Percentiles rank a stretch among this genome's conserved stretches.
These are phyloP conservation scores for Fusarium setosum DNA, from an alignment of 2,329 filamentous ascomycete species.

Conservation along the genomic window DNA sequence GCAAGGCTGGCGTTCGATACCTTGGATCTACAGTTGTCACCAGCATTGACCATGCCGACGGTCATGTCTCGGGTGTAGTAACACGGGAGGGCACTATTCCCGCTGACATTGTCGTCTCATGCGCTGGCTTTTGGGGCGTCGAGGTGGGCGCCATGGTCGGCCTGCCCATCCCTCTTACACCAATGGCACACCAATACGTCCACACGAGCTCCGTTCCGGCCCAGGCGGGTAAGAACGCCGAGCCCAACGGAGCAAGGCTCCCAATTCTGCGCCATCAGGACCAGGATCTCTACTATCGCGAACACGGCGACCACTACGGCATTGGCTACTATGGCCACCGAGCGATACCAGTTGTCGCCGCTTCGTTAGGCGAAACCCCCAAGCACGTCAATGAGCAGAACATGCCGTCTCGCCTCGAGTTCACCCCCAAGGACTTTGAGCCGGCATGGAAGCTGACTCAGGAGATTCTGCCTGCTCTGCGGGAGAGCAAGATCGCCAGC, in stretches of 20 bases:
- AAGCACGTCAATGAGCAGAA: slow-evolving; percentile 66
- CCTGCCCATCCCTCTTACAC: slow-evolving; percentile 67
- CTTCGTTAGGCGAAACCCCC: slow-evolving; percentile 63
- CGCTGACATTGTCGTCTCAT: slow-evolving; percentile 71
- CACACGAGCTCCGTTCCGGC: slow-evolving; percentile 67
- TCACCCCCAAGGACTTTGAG: slow-evolving; percentile 69
- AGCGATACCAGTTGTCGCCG: slow-evolving; percentile 69
- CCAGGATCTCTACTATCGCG: slow-evolving; percentile 72
- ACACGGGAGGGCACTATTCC: slow-evolving; percentile 61
- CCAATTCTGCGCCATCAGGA: slow-evolving; percentile 74
- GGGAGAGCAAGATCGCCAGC: slow-evolving; percentile 62
- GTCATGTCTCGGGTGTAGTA: slow-evolving; percentile 66
- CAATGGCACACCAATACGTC: slow-evolving; percentile 72
- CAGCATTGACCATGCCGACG: slow-evolving; percentile 61
- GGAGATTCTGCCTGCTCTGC: slow-evolving; percentile 64
- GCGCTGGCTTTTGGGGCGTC: slow-evolving; percentile 74
- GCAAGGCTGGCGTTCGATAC: slow-evolving; percentile 68
- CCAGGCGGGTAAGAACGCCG: slow-evolving; percentile 49
- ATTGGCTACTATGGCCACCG: slow-evolving; percentile 74
- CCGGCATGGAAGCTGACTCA: slow-evolving; percentile 69
- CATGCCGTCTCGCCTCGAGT: slow-evolving; percentile 72
- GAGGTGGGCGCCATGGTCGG: slow-evolving; percentile 72
- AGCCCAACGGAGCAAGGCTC: slow-evolving; percentile 60
- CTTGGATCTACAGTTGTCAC: slow-evolving; percentile 67
- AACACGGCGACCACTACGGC: slow-evolving; percentile 71